Base-by-base conservation (phyloP, 441 rosid genomes). In the Flueggea neowawraea region DNA sequence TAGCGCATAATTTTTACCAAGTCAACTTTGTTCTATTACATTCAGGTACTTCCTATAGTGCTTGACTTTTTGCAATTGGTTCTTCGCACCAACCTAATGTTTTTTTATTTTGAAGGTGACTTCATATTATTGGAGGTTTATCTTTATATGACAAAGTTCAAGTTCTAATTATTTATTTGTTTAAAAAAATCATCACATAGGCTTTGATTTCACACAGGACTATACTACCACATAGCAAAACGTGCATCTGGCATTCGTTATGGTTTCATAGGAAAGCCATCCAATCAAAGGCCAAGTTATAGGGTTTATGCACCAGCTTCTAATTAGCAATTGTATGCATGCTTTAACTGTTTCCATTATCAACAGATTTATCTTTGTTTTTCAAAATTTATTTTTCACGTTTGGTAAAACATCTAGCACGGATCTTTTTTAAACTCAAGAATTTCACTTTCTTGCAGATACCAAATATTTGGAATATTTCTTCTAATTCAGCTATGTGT, bases 51-150 rank as follows among this genome's bases (percentile, higher is more conserved):
- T 47, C 99, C 99, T 31, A 55, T 82, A 55, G 95, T 85, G 31
- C 89, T 88, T 57, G 97, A 91, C 69, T 60, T 86, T 72, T 69
- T 91, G 77, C 97, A 87, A 74, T 69, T 89, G 68, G 55, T 86
- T 75, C 84, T 94, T 57, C 96, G 97, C 54, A 79, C 94, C 54
- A 94, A 94, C 73, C 80, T 89, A 62, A 89, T 94, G 99, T 84
- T 94, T 73, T 94, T 94, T 87, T 91, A 94, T 83, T 94, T 91
- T 64, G 96, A 94, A 94, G 99, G 97, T 94, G 59, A 72, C 12
- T 54, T 52, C 52, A 16, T 47, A 16, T 12, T 55, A 17, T 39
- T 8, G 11, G 55, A 16, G 13, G 8, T 10, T 15, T 12, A 22
- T 17, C 32, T 10, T 55, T 31, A 47, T 10, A 11, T 47, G 5